Evolutionary conservation across 768 basidiomycete genomes (phyloP), one percentile per base, ranked within the genome.

Genomic region (Pulveroboletus sp.): DNA sequence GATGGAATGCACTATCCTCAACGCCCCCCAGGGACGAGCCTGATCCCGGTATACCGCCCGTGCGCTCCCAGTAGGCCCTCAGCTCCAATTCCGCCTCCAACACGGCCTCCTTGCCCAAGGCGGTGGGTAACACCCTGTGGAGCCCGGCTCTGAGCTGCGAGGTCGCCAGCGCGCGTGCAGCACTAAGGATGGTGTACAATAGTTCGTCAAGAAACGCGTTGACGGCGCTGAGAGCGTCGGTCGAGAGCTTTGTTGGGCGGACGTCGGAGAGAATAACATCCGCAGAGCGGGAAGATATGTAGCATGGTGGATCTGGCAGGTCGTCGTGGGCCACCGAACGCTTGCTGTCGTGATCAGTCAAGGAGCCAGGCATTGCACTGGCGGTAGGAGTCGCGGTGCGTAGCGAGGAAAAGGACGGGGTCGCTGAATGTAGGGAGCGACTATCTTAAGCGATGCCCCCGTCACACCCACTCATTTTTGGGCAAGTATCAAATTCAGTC

Each of bases 31-130:
- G 49, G 21, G 65, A 64, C 26, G 63, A 43, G 30, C 66, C 60
- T 21, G 62, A 57, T 33, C 61, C 57, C 33, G 64, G 62, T 44
- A 69, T 61, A 41, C 76, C 71, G 38, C 69, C 62, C 10, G 82
- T 89, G 49, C 83, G 78, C 58, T 91, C 90, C 80, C 85, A 87
- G 73, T 93, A 93, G 8, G 90, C 90, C 61, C 90, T 78, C 40
- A 96, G 68, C 66, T 96, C 94, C 38, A 97, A 76, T 63, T 97
- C 94, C 0, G 94, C 94, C 70, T 97, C 94, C 43, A 93, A 73
- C 15, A 95, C 73, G 3, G 93, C 93, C 64, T 93, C 89, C 70
- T 96, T 92, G 42, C 93, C 94, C 39, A 96, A 76, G 44, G 82
- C 76, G 6, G 86, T 90, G 8, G 90, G 86, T 27, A 93, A 71